Conservation (phyloP, 176 grass and related monocot genomes). For the Eleusine indica region DNA sequence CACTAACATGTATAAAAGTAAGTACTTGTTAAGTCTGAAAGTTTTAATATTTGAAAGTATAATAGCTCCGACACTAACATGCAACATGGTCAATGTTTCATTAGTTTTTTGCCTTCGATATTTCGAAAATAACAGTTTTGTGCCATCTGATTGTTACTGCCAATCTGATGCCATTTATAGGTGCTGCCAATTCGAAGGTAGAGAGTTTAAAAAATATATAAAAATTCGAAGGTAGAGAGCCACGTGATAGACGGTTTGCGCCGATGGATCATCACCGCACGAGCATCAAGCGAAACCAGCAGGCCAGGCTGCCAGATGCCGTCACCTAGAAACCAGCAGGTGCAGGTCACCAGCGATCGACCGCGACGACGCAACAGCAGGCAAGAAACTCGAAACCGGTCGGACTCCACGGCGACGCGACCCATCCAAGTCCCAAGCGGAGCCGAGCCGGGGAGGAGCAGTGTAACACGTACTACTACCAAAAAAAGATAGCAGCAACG, state of each 20-base stretch:
- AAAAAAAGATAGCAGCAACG: constrained; percentile 25
- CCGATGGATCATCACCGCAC: neutral
- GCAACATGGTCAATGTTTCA: too few relatives aligned
- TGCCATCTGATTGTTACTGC: neutral
- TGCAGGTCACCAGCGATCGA: constrained; percentile 21
- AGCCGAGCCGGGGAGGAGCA: neutral
- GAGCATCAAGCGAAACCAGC: neutral
- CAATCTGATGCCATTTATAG: neutral
- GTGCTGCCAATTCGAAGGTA: neutral
- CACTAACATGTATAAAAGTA: too few relatives aligned
- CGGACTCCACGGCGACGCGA: constrained; percentile 36
- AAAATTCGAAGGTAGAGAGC: neutral
- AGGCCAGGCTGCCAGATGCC: neutral
- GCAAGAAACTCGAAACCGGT: constrained; percentile 34
- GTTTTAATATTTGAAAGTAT: too few relatives aligned
- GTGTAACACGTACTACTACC: constrained; percentile 26
- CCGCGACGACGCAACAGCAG: constrained; percentile 50
- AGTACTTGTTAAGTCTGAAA: too few relatives aligned
- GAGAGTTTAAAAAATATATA: too few relatives aligned
- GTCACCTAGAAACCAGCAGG: neutral
- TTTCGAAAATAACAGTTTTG: neutral
- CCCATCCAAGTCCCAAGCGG: neutral
- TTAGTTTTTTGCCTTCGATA: too few relatives aligned
- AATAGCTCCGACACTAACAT: too few relatives aligned
- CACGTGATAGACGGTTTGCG: neutral